phyloP scores from a whole-genome alignment of 225 moss, liverwort and hornwort genomes.

The Marchantia paleacea region DNA sequence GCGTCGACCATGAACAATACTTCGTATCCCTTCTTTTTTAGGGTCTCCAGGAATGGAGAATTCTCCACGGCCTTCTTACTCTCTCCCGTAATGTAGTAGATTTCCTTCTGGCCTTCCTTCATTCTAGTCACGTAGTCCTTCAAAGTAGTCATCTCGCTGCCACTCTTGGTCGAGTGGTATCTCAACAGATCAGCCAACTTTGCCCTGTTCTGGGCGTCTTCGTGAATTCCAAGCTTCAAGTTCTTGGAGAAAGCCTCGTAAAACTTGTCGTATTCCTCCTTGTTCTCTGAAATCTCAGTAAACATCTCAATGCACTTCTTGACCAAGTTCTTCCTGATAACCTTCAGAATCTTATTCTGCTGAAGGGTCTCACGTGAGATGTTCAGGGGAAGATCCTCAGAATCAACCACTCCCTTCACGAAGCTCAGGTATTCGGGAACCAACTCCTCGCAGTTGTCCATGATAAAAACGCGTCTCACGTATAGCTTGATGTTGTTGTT shows the following conservation, averaged over 20 bases:
- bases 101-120: conserved; percentile 60
- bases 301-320: conserved; percentile 63
- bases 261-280: conserved; percentile 53
- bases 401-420: conserved; percentile 56
- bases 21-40: conserved; percentile 54
- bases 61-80: conserved; percentile 57
- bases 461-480: conserved; percentile 59
- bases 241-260: conserved; percentile 55
- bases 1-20: conserved; percentile 69
- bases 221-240: conserved; percentile 52
- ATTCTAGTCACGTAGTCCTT: conserved; percentile 61
- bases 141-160: conserved; percentile 46
- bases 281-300: conserved; percentile 54
- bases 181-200: conserved; percentile 49
- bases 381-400: conserved; percentile 52
- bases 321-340: conserved; percentile 58
- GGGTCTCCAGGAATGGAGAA: conserved; percentile 50
- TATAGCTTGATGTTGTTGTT: conserved; percentile 56
- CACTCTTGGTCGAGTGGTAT: conserved; percentile 60
- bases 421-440: conserved; percentile 52
- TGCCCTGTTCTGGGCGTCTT: conserved; percentile 44
- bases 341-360: conserved; percentile 62
- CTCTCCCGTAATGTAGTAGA: conserved; percentile 57
- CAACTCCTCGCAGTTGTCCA: conserved; percentile 63
- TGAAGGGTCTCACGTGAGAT: conserved; percentile 55